Evolutionary conservation across 1,284 basidiomycete species (phyloP), one percentile per base, ranked within the genome.

Genomic region (Ceratobasidium sp.): DNA sequence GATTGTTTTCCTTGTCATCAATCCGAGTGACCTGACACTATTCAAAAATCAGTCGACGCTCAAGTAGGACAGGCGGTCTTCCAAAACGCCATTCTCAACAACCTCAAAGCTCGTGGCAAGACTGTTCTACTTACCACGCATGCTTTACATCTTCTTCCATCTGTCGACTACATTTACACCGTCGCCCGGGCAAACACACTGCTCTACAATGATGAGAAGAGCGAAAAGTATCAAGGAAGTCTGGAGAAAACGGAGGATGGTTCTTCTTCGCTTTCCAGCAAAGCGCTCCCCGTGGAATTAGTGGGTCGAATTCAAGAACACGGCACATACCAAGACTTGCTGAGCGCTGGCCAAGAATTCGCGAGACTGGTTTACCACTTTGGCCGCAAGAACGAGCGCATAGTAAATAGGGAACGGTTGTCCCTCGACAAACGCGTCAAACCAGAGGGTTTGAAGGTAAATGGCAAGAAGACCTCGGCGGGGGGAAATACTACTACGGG

Each of bases 1-100:
- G 78, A 74, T 61, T 30, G 74, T 60, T 30, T 6, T 39, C 14
- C 36, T 39, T 39, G 14, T 39, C 14, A 14, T 14, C 36, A 39
- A 14, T 39, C 36, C n/a, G n/a, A n/a, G n/a, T n/a, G 32, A 23
- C 34, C 52, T 41, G 21, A 39, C 23, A 60, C 92, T 91, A 76
- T 14, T 39, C 14, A 14, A 6, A 89, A 87, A 6, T 90, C 91
- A 36, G 85, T 93, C 41, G 93, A 92, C 78, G 93, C 94, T 1
- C 93, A 96, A 77, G 93, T 96, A 55, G 94, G 93, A 48, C 92
- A 92, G 79, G 85, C 88, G 4, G 88, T 97, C 34, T 95, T 96
- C 83, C 87, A 91, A 77, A 90, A 96, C 76, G 92, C 94, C 32
- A 85, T 96, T 74, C 84, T 88, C 73, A 86, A 88, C 75, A 85